Evolutionary conservation across 805 yeast genomes (phyloP).

Genomic region (Zygosaccharomyces rouxii): DNA sequence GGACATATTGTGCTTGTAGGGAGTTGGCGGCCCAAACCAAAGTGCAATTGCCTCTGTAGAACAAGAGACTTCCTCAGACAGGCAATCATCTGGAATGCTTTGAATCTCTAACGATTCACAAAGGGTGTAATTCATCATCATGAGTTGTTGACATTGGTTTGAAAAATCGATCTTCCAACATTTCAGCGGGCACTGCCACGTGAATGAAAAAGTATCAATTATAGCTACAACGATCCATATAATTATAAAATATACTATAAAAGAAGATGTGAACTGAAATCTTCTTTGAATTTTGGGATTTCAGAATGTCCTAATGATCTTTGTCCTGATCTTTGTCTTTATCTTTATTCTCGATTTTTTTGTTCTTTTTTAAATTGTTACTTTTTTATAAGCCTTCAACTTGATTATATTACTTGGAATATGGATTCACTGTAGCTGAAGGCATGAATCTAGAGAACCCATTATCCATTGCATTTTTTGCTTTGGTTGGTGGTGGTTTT

Average conservation of each 20-base stretch:
- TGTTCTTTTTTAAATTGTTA: not conserved
- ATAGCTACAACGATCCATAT: not conserved
- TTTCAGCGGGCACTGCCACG: not conserved
- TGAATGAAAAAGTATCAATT: not conserved
- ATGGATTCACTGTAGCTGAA: slow-evolving; percentile 27
- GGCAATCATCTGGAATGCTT: slow-evolving; percentile 1
- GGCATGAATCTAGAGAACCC: slow-evolving; percentile 37
- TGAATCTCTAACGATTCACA: not conserved
- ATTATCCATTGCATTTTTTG: slow-evolving; percentile 18
- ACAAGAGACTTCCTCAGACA: not conserved
- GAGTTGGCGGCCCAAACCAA: not conserved
- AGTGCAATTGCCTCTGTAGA: not conserved
- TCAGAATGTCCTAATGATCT: not conserved
- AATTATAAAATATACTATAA: not conserved
- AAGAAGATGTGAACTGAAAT: not conserved
- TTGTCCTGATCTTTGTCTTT: not conserved
- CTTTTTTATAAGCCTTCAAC: not conserved
- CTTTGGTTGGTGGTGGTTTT: slow-evolving; percentile 5
- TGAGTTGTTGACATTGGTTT: not conserved
- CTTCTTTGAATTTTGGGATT: not conserved
- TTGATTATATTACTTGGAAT: slow-evolving; percentile 14
- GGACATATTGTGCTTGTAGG: not conserved
- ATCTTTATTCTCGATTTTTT: not conserved
- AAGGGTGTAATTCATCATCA: not conserved
- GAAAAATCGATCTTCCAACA: not conserved